A percentile compares a stretch with the other conserved stretches of the same genome.
Evolutionary conservation across 495 filamentous ascomycete species (phyloP).

Genomic region (Tuber umbilicatum): DNA sequence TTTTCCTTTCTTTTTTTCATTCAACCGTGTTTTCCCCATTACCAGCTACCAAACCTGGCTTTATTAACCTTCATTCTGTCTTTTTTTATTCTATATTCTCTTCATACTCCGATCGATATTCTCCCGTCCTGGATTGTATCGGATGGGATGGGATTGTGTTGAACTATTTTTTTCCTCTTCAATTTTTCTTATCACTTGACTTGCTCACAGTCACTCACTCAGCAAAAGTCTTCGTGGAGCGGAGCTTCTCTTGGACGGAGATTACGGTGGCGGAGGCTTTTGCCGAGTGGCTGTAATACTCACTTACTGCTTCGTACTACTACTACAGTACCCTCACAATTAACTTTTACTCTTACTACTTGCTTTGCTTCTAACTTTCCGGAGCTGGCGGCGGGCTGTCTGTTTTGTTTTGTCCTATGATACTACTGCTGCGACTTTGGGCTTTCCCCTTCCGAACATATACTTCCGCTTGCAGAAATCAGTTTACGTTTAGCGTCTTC

Average conservation of each 20-base stretch:
- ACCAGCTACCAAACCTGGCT: neutral
- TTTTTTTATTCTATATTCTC: slow-evolving; percentile 23
- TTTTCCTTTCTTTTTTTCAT: slow-evolving; percentile 25
- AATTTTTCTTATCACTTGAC: slow-evolving; percentile 29
- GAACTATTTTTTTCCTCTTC: slow-evolving; percentile 40
- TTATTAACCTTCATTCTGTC: slow-evolving; percentile 1
- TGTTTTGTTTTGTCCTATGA: neutral
- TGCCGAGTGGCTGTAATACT: neutral
- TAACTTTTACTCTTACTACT: neutral
- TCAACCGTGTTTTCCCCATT: slow-evolving; percentile 8
- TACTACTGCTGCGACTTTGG: neutral
- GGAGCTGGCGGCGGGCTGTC: neutral
- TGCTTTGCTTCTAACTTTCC: neutral
- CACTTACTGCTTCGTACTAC: neutral
- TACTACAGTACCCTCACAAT: slow-evolving; percentile 2
- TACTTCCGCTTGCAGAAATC: neutral
- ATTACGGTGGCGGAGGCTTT: neutral
- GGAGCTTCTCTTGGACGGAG: neutral
- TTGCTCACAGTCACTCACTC: neutral
- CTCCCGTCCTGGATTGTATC: neutral
- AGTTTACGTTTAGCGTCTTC: neutral
- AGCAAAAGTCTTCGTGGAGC: neutral
- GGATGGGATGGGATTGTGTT: neutral
- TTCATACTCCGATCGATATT: neutral
- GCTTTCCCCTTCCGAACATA: neutral